Base-by-base conservation (phyloP, 2,329 filamentous ascomycete genomes). In the Tolypocladium nubicola region DNA sequence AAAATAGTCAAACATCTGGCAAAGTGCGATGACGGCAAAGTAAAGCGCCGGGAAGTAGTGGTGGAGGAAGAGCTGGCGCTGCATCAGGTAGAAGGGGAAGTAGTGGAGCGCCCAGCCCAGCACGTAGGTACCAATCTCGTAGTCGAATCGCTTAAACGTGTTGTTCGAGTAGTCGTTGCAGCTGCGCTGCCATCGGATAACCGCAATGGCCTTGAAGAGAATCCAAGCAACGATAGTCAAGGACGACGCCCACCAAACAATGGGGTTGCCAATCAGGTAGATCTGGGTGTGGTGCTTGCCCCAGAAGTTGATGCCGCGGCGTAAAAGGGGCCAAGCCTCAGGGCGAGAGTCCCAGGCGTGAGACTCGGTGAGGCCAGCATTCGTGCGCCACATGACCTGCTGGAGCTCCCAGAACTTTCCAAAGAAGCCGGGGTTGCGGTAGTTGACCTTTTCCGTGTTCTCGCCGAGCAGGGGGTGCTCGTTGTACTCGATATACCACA, bases 241-340 rank as follows among this genome's bases (percentile, higher is more conserved):
- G 16, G 89, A 93, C 8, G 90, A 91, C 38, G 85, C 86, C 87
- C 89, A 97, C 94, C 94, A 99, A 64, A 97, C 87, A 58, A 97
- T 74, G 2, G 92, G 92, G 73, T 99, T 97, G 57, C 94, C 94
- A 57, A 97, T 86, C 23, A 99, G 86, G 73, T 99, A 99, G 65
- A 99, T 91, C 71, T 99, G 94, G 60, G 91, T 90, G 72, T 96
- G 82, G 67, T 97, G 82, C 67, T 88, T 91, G 63, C 93, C 91
- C 94, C 94, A 99, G 80, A 99, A 99, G 78, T 99, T 99, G 80
- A 99, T 99, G 67, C 94, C 94, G 61, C 94, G 90, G 64, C 84
- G 84, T 55, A 99, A 84, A 58, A 95, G 83, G 26, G 94, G 94
- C 94, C 94, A 99, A 8, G 91, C 93, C 39, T 85, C 84, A 38